Evolutionary conservation across 192 early-diverging fungal species (phyloP), one percentile per base, ranked within the genome.

Genomic region (Coemansia sp.): DNA sequence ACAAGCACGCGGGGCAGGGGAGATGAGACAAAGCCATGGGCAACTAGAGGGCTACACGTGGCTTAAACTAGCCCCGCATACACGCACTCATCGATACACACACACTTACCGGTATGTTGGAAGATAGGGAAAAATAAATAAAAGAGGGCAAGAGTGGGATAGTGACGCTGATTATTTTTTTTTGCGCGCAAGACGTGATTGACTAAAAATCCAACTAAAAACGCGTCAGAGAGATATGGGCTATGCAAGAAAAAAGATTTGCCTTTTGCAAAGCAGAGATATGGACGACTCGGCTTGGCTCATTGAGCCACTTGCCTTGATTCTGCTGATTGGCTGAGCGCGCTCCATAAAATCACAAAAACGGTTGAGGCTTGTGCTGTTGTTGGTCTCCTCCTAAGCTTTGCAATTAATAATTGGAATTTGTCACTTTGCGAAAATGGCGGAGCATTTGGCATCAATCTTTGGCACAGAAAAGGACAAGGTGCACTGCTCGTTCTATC

Each of bases 391-490:
- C 28, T n/a, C 34, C 16, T 13, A 31, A n/a, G 34, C 14, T 24
- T 66, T 28, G 42, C 40, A 62, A 33, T 28, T 56, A 62, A 42
- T 69, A 43, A 40, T 50, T 48, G n/a, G 5, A 57, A 36, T 16
- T 46, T 45, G 58, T 14, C 31, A 66, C 18, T 46, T 60, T 21
- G 48, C 37, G 16, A 62, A 23, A 33, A 92, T 93, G 91, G 91
- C 91, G 24, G 89, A 91, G 63, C 90, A 93, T 77, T 81, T 93
- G 46, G 91, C 91, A 4, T 88, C 86, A 39, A 98, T 98, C 60
- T 98, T 96, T 76, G 96, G 96, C 39, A 98, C 96, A 18, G 96
- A 98, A 70, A 95, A 95, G 77, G 96, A 97, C 93, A 94, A 94
- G 88, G 95, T 99, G 64, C 95, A 99, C 73, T 99, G 97, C 83